Evolutionary conservation across 306 rosid species (phyloP).

Genomic region (Luffa acutangula): DNA sequence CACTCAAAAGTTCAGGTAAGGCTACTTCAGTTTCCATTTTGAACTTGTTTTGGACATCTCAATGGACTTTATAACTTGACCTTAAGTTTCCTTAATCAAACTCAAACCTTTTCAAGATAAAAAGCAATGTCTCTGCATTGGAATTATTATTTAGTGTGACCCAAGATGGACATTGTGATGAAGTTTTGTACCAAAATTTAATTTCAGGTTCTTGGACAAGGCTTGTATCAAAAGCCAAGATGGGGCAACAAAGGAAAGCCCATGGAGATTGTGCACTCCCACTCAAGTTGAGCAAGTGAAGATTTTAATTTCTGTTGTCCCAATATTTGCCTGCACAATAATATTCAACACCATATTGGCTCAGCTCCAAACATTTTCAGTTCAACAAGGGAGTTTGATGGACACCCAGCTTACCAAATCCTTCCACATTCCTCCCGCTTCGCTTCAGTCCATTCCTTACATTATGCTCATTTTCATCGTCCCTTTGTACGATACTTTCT

Average conservation of each 20-base stretch:
- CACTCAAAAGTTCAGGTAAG: constrained; percentile 58
- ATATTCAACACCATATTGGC: constrained; percentile 92
- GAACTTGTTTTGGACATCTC: neutral
- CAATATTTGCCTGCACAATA: constrained; percentile 93
- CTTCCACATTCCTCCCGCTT: constrained; percentile 79
- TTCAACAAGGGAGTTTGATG: constrained; percentile 88
- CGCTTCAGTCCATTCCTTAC: constrained; percentile 91
- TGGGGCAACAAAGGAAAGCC: constrained; percentile 48
- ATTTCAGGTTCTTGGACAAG: constrained; percentile 72
- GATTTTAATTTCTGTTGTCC: constrained; percentile 60
- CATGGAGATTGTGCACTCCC: constrained; percentile 71
- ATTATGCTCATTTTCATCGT: constrained; percentile 61
- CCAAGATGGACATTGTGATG: neutral
- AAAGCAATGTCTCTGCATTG: neutral
- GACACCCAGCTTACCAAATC: constrained; percentile 52
- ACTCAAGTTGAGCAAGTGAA: constrained; percentile 73
- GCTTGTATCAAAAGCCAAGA: constrained; percentile 56
- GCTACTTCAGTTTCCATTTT: neutral
- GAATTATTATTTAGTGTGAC: no score
- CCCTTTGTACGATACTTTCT: constrained; percentile 73
- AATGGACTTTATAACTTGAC: neutral
- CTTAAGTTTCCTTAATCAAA: neutral
- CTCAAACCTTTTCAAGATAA: neutral
- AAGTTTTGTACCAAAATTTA: neutral
- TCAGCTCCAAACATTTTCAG: constrained; percentile 96